phyloP scores from a whole-genome alignment of 257 asterid genomes.

The Knoxia roxburghii region DNA sequence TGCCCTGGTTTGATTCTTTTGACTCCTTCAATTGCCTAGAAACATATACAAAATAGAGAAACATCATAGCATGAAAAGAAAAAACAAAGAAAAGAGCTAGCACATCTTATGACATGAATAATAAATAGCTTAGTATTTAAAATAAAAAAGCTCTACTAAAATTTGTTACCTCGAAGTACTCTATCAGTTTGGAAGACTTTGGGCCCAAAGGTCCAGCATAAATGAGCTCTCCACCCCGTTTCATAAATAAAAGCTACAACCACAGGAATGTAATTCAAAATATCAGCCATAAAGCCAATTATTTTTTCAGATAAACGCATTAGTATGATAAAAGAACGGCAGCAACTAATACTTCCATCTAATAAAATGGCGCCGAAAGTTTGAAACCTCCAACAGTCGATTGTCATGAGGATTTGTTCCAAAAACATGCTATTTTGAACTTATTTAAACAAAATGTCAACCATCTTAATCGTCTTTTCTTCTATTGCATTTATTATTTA shows the following conservation, averaged over 20 bases:
- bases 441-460: too few relatives aligned
- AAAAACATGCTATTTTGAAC: neutral
- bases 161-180: constrained; percentile 74
- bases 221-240: constrained; percentile 92
- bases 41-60: constrained; percentile 10
- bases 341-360: neutral
- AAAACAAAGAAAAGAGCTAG: neutral
- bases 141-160: neutral
- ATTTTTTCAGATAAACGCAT: neutral
- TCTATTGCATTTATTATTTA: too few relatives aligned
- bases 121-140: neutral
- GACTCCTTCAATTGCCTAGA: constrained; percentile 73
- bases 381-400: neutral
- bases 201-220: constrained; percentile 93
- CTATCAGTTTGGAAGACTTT: constrained; percentile 66
- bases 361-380: neutral
- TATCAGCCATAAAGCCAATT: constrained; percentile 19
- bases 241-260: constrained; percentile 83
- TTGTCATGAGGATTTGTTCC: neutral
- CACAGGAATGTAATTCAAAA: constrained; percentile 18
- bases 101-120: neutral
- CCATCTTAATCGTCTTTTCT: too few relatives aligned
- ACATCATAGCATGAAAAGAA: neutral
- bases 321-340: neutral
- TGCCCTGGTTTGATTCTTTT: constrained; percentile 67